phyloP scores from a whole-genome alignment of 1,284 basidiomycete genomes.

The Mrakiaceae sp. region DNA sequence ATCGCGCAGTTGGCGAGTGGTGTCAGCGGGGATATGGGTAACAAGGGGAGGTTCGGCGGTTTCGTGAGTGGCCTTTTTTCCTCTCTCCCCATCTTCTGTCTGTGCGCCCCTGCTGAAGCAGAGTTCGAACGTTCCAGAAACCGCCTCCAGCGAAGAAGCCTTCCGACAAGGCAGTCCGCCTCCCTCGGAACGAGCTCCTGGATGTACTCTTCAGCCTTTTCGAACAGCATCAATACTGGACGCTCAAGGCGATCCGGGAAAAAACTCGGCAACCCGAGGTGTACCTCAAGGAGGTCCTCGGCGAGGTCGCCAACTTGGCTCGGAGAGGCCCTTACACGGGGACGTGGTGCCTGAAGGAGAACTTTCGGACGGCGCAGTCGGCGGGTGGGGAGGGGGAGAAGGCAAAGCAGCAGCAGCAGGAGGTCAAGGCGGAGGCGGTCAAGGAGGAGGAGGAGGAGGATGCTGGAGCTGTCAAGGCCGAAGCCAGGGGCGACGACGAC shows the following conservation, averaged over 20 bases:
- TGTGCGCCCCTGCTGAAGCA: background rate
- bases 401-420: background rate
- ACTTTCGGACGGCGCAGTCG: conserved; percentile 3
- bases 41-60: conserved; percentile 13
- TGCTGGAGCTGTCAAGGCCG: background rate
- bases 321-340: conserved; percentile 45
- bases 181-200: conserved; percentile 11
- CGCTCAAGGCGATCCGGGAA: conserved; percentile 63
- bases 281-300: conserved; percentile 72
- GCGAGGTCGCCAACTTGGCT: conserved; percentile 63
- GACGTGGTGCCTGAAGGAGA: conserved; percentile 9
- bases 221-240: conserved; percentile 62
- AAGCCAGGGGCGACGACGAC: background rate
- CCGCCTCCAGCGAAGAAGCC: conserved; percentile 1
- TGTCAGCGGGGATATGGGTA: background rate
- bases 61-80: conserved; percentile 5
- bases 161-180: conserved; percentile 8
- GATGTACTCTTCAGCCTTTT: conserved; percentile 37
- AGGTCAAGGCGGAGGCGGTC: background rate
- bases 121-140: background rate
- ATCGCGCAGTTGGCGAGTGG: conserved; percentile 15
- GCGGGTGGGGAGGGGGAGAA: background rate
- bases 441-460: background rate
- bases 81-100: background rate
- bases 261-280: conserved; percentile 76